Evolutionary conservation across 345 rosid species (phyloP), one percentile per base, ranked within the genome.

Genomic region (Gossypium herbaceum): DNA sequence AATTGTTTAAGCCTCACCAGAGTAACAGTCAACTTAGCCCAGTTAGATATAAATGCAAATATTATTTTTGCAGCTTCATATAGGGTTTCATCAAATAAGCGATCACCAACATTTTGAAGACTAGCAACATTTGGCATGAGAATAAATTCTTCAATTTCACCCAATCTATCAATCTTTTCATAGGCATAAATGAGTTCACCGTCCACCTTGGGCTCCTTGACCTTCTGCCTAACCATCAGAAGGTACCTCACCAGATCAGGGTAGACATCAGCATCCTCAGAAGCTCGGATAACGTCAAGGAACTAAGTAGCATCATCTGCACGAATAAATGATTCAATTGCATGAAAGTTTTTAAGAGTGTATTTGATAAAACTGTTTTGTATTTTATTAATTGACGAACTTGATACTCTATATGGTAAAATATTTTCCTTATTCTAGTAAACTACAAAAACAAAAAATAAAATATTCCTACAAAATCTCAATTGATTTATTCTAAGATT

Each of bases 21-120:
- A 4, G 99, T 93, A 80, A 85, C 82, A 12, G 98, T 97, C 89
- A 95, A 84, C 82, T 95, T 93, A 71, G 94, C 98, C 99, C 97
- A 95, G 89, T 93, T 95, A 2, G 99, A 93, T 79, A 95, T 90
- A 79, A 93, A 95, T 24, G 97, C 91, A 84, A 85, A 95, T 65
- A 95, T 89, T 58, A 93, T 90, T 75, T 93, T 95, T 44, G 99
- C 99, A 79, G 98, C 99, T 83, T 95, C 94, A 15, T 95, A 95
- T 1, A 95, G 83, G 52, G 82, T 82, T 83, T 91, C 97, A 9
- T 91, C 96, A 81, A 85, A 34, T 34, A 34, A 34, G 41, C 7
- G 7, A 34, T 34, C 41, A 34, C 41, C 7, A 34, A 34, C 88
- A 34, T 34, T 34, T 34, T 34, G 41, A 34, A 34, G 41, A 34